Percentiles rank a stretch among this genome's conserved stretches.
These are phyloP conservation scores for Henckelia pumila DNA, from an alignment of 257 asterid species.

Conservation along the genomic window DNA sequence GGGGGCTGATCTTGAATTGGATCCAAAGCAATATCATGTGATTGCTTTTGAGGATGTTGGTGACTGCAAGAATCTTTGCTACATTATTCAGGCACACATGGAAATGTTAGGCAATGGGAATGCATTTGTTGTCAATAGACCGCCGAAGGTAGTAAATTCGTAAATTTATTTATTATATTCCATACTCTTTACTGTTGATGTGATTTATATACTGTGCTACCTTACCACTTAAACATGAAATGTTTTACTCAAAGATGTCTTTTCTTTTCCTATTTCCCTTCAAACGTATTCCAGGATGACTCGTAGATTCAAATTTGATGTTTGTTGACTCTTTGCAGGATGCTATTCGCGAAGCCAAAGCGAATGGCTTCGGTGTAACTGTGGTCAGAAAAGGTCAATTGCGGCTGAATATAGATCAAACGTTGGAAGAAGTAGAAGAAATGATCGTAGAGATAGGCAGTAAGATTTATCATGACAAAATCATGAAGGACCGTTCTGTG, in stretches of 20 bases:
- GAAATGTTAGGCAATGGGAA: slow-evolving; percentile 82
- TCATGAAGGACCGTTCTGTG: slow-evolving; percentile 63
- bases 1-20: slow-evolving; percentile 94
- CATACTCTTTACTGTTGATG: background rate
- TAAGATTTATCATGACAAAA: slow-evolving; percentile 78
- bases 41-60: slow-evolving; percentile 91
- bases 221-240: slow-evolving; percentile 2
- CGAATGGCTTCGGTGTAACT: slow-evolving; percentile 82
- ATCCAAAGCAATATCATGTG: slow-evolving; percentile 80
- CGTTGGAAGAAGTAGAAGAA: slow-evolving; percentile 93
- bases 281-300: background rate
- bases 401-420: slow-evolving; percentile 78
- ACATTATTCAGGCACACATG: slow-evolving; percentile 80
- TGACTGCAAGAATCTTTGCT: slow-evolving; percentile 84
- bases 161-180: background rate
- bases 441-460: slow-evolving; percentile 70
- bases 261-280: background rate
- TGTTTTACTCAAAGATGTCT: background rate
- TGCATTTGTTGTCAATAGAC: slow-evolving; percentile 73
- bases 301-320: background rate
- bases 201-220: slow-evolving; percentile 20
- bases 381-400: slow-evolving; percentile 80
- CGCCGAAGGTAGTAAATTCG: slow-evolving; percentile 74
- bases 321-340: slow-evolving; percentile 50
- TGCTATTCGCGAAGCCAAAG: slow-evolving; percentile 84